Evolutionary conservation across 768 basidiomycete species (phyloP).

Genomic region (Strobilomyces echinocephalus): DNA sequence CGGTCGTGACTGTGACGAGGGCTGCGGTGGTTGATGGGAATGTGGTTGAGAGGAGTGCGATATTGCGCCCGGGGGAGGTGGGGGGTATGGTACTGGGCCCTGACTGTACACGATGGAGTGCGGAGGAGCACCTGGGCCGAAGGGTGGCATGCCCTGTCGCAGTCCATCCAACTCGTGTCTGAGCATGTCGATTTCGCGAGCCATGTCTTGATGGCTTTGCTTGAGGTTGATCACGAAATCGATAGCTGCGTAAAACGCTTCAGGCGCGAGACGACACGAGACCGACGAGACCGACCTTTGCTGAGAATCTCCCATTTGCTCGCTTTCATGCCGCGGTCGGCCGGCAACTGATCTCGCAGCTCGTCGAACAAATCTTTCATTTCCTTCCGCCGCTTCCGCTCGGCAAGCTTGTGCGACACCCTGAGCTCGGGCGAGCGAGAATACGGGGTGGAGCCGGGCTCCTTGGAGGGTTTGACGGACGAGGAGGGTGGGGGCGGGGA

Average conservation of each 20-base stretch:
- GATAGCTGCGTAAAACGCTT: constrained; percentile 52
- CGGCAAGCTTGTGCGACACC: constrained; percentile 94
- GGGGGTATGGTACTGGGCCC: constrained; percentile 43
- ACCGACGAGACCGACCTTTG: constrained; percentile 59
- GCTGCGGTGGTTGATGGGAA: constrained; percentile 30
- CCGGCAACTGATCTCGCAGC: constrained; percentile 85
- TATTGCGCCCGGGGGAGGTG: constrained; percentile 42
- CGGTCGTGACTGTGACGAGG: constrained; percentile 47
- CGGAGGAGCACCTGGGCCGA: constrained; percentile 45
- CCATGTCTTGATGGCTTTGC: constrained; percentile 70
- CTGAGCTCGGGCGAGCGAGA: constrained; percentile 93
- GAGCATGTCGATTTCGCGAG: constrained; percentile 71
- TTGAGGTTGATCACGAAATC: constrained; percentile 83
- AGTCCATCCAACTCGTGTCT: constrained; percentile 66
- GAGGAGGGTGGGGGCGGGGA: constrained; percentile 34
- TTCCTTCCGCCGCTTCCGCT: constrained; percentile 94
- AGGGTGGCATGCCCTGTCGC: constrained; percentile 56
- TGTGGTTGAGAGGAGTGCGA: constrained; percentile 37
- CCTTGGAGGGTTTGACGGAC: constrained; percentile 39
- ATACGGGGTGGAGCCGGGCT: constrained; percentile 69
- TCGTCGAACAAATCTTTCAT: constrained; percentile 99
- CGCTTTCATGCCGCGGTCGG: constrained; percentile 90
- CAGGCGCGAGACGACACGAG: not conserved
- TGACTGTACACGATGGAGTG: constrained; percentile 50
- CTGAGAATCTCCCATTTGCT: constrained; percentile 99